phyloP scores from a whole-genome alignment of 306 rosid genomes.

The Vigna unguiculata region DNA sequence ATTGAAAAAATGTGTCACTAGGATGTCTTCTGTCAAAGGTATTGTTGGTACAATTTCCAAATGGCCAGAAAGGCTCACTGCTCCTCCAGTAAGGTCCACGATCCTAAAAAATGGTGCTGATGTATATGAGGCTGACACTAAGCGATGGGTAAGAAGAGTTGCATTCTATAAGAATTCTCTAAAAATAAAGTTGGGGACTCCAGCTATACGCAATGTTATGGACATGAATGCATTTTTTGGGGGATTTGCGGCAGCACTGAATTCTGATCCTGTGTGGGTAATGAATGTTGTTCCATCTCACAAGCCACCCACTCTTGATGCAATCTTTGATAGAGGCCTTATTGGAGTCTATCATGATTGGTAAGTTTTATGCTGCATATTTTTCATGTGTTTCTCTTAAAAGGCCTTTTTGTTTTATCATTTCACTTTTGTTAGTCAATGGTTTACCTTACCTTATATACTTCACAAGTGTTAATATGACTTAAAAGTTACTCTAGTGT shows the following conservation, averaged over 20 bases:
- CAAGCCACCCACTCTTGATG: constrained; percentile 75
- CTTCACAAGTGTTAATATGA: constrained; percentile 21
- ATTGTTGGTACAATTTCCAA: constrained; percentile 77
- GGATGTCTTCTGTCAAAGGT: constrained; percentile 70
- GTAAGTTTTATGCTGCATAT: constrained; percentile 55
- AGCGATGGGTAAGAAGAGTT: constrained; percentile 86
- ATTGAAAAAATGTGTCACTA: constrained; percentile 80
- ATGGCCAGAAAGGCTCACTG: constrained; percentile 91
- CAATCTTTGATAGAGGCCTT: constrained; percentile 89
- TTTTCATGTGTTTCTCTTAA: constrained; percentile 9
- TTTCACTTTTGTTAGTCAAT: constrained; percentile 13
- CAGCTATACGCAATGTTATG: constrained; percentile 91
- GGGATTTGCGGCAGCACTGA: constrained; percentile 93
- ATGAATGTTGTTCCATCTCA: constrained; percentile 92
- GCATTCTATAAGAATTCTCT: constrained; percentile 79
- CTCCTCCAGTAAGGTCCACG: constrained; percentile 68
- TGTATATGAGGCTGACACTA: constrained; percentile 89
- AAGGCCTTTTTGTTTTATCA: neutral
- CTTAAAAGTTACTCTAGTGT: neutral
- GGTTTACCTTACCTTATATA: neutral
- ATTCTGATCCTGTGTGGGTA: constrained; percentile 90
- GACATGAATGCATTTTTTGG: constrained; percentile 99
- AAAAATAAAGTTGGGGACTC: constrained; percentile 82
- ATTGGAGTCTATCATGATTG: constrained; percentile 95
- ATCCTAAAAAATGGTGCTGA: constrained; percentile 74